phyloP scores from a whole-genome alignment of 257 asterid genomes.

The Penstemon davidsonii region DNA sequence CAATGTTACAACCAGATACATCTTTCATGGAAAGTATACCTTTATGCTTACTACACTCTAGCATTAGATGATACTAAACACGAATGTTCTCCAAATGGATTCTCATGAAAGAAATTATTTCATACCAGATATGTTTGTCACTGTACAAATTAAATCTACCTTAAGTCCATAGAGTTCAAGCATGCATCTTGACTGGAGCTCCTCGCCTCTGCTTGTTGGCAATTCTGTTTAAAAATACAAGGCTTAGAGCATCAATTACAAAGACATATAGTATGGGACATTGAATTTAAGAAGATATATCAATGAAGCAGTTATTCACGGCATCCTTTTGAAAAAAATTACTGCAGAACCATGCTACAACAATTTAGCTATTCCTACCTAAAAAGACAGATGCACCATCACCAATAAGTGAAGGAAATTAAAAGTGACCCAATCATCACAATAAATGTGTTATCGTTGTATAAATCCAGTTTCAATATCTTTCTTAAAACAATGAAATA shows the following conservation, averaged over 20 bases:
- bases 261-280: conserved; percentile 17
- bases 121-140: conserved; percentile 8
- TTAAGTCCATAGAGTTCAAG: conserved; percentile 92
- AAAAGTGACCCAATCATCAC: not conserved
- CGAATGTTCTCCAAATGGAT: not conserved
- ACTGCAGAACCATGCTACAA: conserved; percentile 2
- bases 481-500: not conserved
- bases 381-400: not conserved
- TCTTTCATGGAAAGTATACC: conserved; percentile 9
- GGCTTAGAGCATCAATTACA: conserved; percentile 13
- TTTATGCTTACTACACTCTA: not conserved
- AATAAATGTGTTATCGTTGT: not conserved
- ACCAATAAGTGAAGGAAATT: not conserved
- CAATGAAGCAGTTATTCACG: conserved; percentile 6
- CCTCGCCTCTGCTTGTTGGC: conserved; percentile 96
- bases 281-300: conserved; percentile 3
- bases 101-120: conserved; percentile 2
- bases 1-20: not conserved
- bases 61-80: conserved; percentile 11
- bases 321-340: not conserved
- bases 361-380: conserved; percentile 1
- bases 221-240: conserved; percentile 54
- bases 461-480: not conserved
- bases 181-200: conserved; percentile 94
- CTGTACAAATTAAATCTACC: conserved; percentile 47